Evolutionary conservation across 495 filamentous ascomycete genomes (phyloP).

Genomic region (Neurospora tetrasperma): DNA sequence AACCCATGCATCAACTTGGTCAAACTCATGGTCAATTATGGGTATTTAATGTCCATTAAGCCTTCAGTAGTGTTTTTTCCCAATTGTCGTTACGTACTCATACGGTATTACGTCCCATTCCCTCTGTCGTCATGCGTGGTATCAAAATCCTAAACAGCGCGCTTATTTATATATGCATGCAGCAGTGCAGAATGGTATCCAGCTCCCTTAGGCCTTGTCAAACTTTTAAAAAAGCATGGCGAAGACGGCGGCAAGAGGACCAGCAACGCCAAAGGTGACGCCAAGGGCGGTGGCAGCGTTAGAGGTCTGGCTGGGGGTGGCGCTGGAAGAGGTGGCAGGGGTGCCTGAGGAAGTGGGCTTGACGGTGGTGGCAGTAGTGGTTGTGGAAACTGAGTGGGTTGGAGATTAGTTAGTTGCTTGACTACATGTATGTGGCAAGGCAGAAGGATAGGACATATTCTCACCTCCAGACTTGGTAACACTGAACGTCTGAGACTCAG

Average conservation of each 20-base stretch:
- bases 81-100: neutral
- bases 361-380: slow-evolving; percentile 1
- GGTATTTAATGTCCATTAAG: neutral
- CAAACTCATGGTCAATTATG: neutral
- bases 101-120: neutral
- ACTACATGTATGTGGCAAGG: neutral
- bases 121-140: neutral
- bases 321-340: neutral
- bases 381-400: slow-evolving; percentile 4
- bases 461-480: slow-evolving; percentile 17
- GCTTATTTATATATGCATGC: neutral
- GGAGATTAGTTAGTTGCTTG: neutral
- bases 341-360: neutral
- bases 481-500: slow-evolving; percentile 13
- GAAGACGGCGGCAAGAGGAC: slow-evolving; percentile 8
- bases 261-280: slow-evolving; percentile 10
- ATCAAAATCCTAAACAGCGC: neutral
- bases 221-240: slow-evolving; percentile 6
- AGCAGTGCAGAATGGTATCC: neutral
- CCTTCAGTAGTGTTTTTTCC: neutral
- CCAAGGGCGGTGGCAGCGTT: slow-evolving; percentile 5
- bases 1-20: neutral
- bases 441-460: neutral
- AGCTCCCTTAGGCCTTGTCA: neutral
- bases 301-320: neutral